These are phyloP conservation scores for Neurospora africana DNA, from an alignment of 495 filamentous ascomycete species.

Conservation along the genomic window DNA sequence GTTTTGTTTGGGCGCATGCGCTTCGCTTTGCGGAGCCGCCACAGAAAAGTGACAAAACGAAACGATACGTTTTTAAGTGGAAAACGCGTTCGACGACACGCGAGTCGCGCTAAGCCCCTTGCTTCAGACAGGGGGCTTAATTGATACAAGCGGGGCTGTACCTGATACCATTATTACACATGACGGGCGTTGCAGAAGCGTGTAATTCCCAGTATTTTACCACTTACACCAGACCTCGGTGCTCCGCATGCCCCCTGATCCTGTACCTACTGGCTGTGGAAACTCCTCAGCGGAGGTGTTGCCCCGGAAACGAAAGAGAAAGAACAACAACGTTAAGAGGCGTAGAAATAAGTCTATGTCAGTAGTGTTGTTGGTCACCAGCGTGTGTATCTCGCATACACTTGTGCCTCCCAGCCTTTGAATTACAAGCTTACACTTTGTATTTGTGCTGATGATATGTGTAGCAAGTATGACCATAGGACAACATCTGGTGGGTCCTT, in stretches of 20 bases:
- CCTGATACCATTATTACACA: neutral
- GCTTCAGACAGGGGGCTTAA: conserved; percentile 20
- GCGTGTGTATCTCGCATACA: neutral
- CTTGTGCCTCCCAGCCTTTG: neutral
- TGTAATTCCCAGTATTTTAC: neutral
- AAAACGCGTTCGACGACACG: conserved; percentile 20
- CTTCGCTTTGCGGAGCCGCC: neutral
- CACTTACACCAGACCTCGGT: neutral
- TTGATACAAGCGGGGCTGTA: conserved; percentile 10
- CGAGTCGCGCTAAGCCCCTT: conserved; percentile 12
- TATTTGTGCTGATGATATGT: neutral
- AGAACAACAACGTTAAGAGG: neutral
- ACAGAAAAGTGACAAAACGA: conserved; percentile 4
- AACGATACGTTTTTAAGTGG: neutral
- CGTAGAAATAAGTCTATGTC: neutral
- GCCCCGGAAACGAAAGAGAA: neutral
- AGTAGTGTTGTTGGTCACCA: neutral
- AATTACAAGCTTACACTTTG: neutral
- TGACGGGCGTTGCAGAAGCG: no score
- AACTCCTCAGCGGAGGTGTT: neutral
- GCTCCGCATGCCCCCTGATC: neutral
- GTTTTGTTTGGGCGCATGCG: neutral
- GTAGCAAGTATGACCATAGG: neutral
- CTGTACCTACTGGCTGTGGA: neutral
- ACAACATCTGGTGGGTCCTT: neutral